Conservation (phyloP, 2,329 filamentous ascomycete species). For the Anthostomella pinea region DNA sequence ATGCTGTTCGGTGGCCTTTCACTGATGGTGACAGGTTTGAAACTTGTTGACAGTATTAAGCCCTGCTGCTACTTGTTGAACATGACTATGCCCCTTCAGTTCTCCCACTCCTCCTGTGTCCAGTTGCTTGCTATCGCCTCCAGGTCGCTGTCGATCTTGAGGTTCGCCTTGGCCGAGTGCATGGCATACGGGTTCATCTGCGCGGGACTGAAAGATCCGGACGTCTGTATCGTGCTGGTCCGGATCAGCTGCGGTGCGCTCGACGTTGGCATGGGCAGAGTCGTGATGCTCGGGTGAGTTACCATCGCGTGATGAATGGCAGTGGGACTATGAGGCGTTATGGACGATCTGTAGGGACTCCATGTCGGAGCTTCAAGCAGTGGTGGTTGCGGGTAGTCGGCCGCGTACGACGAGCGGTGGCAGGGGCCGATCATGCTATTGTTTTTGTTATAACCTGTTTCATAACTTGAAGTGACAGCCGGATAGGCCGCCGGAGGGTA, state of each 20-base stretch:
- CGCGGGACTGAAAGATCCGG: too few relatives aligned
- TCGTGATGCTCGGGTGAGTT: constrained; percentile 42
- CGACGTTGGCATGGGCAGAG: constrained; percentile 44
- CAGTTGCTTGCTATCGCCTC: too few relatives aligned
- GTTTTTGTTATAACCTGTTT: constrained; percentile 27
- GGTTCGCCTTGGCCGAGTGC: too few relatives aligned
- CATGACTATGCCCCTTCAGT: too few relatives aligned
- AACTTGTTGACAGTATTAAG: constrained; percentile 75
- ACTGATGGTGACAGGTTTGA: constrained; percentile 74
- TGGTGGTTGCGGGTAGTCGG: constrained; percentile 41
- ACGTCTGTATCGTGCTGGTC: constrained; percentile 50
- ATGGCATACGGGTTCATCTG: too few relatives aligned
- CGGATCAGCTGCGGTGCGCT: constrained; percentile 49
- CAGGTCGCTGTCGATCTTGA: too few relatives aligned
- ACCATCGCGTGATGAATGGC: constrained; percentile 41
- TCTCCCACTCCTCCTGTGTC: too few relatives aligned
- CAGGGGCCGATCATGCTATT: constrained; percentile 55
- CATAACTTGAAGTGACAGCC: constrained; percentile 37
- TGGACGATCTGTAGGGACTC: constrained; percentile 40
- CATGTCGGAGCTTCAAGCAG: constrained; percentile 40
- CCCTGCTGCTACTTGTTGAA: constrained; percentile 76
- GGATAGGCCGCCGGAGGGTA: constrained; percentile 53
- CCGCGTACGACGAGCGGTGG: constrained; percentile 48
- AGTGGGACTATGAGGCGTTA: constrained; percentile 37
- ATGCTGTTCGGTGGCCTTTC: constrained; percentile 80